Evolutionary conservation across 192 early-diverging fungal species (phyloP).

Genomic region (Coemansia aciculifera): DNA sequence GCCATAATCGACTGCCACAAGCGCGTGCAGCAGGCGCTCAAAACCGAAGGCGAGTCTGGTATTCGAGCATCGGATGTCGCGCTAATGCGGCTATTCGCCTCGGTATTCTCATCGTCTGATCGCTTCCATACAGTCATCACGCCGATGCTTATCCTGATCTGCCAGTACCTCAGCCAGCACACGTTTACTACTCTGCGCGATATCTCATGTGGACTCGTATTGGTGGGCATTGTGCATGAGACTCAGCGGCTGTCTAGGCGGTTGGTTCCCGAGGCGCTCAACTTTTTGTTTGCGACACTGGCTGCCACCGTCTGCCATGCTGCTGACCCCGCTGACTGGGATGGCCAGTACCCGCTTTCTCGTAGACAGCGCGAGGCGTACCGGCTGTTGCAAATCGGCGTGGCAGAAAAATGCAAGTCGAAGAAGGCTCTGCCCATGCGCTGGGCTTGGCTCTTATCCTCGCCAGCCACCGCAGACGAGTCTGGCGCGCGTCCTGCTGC

Average conservation of each 20-base stretch:
- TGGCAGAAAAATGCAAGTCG: slow-evolving; percentile 14
- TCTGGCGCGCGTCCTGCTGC: background rate
- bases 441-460: slow-evolving; percentile 30
- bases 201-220: slow-evolving; percentile 69
- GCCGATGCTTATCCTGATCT: slow-evolving; percentile 78
- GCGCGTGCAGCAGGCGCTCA: slow-evolving; percentile 37
- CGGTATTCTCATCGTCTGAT: slow-evolving; percentile 93
- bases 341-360: slow-evolving; percentile 30
- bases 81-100: slow-evolving; percentile 66
- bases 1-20: slow-evolving; percentile 59
- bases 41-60: slow-evolving; percentile 29
- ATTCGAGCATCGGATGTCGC: slow-evolving; percentile 63
- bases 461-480: background rate
- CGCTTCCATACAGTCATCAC: slow-evolving; percentile 83
- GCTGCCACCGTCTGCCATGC: slow-evolving; percentile 31
- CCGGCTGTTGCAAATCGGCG: slow-evolving; percentile 11
- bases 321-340: slow-evolving; percentile 20
- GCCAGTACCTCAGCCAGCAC: slow-evolving; percentile 72
- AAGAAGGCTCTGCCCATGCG: slow-evolving; percentile 10
- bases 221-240: slow-evolving; percentile 73
- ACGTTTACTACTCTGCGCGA: slow-evolving; percentile 61
- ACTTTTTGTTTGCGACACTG: slow-evolving; percentile 54
- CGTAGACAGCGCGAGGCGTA: slow-evolving; percentile 34
- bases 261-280: slow-evolving; percentile 71
- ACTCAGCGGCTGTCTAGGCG: slow-evolving; percentile 70